These are phyloP conservation scores for Metschnikowia vanudenii DNA, from an alignment of 805 yeast species.

Conservation along the genomic window DNA sequence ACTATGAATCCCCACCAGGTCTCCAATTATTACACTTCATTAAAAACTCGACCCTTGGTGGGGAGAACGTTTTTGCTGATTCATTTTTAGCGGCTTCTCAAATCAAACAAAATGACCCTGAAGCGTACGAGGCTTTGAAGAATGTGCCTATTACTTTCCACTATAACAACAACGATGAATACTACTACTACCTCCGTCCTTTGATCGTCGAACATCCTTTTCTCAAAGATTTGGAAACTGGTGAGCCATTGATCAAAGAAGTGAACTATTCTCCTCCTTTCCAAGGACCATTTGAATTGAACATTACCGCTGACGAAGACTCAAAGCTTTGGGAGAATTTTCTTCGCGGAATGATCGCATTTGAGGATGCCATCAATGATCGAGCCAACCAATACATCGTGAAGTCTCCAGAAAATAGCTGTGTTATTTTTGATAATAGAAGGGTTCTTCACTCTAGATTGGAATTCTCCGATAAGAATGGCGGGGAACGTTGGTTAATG, in stretches of 20 bases:
- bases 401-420: slow-evolving; percentile 55
- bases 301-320: slow-evolving; percentile 39
- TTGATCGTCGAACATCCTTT: slow-evolving; percentile 50
- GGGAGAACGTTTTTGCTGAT: slow-evolving; percentile 69
- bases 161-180: slow-evolving; percentile 59
- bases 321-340: slow-evolving; percentile 50
- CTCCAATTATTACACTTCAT: slow-evolving; percentile 66
- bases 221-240: slow-evolving; percentile 31
- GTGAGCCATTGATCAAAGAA: slow-evolving; percentile 44
- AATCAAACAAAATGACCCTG: slow-evolving; percentile 55
- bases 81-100: slow-evolving; percentile 61
- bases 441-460: slow-evolving; percentile 66
- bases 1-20: slow-evolving; percentile 82
- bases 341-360: slow-evolving; percentile 54
- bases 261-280: slow-evolving; percentile 80
- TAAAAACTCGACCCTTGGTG: slow-evolving; percentile 56
- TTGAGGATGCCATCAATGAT: slow-evolving; percentile 55
- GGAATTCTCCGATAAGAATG: slow-evolving; percentile 40
- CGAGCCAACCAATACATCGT: slow-evolving; percentile 54
- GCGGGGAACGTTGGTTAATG: slow-evolving; percentile 65
- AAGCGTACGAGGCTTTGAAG: slow-evolving; percentile 60
- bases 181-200: slow-evolving; percentile 62
- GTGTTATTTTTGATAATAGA: slow-evolving; percentile 70
- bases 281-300: slow-evolving; percentile 72
- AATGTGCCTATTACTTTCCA: slow-evolving; percentile 67